A percentile compares a stretch with the other conserved stretches of the same genome.
Evolutionary conservation across 1,139 yeast genomes (phyloP).

Genomic region (Geotrichum reessii): DNA sequence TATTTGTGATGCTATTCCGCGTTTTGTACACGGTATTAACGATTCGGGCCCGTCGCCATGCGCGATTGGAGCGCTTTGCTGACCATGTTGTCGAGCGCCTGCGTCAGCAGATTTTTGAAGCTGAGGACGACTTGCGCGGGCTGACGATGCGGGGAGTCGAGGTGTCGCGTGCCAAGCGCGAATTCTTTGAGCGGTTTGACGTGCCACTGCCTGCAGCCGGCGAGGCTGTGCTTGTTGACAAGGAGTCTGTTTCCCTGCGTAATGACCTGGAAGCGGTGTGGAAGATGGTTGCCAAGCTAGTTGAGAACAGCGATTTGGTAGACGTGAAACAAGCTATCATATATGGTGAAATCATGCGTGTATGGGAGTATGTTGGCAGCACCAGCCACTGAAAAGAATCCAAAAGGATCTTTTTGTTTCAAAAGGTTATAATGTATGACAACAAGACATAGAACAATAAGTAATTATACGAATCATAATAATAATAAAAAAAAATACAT

Average conservation of each 20-base stretch:
- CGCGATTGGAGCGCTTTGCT: constrained; percentile 29
- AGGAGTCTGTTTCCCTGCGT: constrained; percentile 12
- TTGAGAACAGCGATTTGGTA: constrained; percentile 50
- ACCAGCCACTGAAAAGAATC: not conserved
- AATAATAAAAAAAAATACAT: too few species aligned
- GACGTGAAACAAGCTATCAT: constrained; percentile 48
- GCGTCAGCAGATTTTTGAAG: constrained; percentile 36
- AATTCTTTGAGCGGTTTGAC: constrained; percentile 33
- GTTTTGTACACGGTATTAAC: constrained; percentile 18
- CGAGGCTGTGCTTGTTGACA: too few species aligned
- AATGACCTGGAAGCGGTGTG: constrained; percentile 45
- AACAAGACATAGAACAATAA: not conserved
- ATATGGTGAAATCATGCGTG: constrained; percentile 82
- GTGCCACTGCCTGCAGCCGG: constrained; percentile 40
- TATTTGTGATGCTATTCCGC: not conserved
- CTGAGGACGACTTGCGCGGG: constrained; percentile 36
- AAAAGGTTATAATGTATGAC: not conserved
- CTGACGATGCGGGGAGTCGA: constrained; percentile 51
- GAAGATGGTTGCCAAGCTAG: constrained; percentile 50
- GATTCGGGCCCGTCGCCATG: constrained; percentile 7
- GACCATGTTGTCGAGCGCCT: constrained; percentile 30
- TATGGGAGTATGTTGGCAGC: constrained; percentile 56
- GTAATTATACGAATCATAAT: too few species aligned
- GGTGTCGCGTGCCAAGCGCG: constrained; percentile 70
- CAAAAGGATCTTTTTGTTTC: not conserved